phyloP scores from a whole-genome alignment of 176 grass and related monocot genomes.

The Rhynchospora pubera region DNA sequence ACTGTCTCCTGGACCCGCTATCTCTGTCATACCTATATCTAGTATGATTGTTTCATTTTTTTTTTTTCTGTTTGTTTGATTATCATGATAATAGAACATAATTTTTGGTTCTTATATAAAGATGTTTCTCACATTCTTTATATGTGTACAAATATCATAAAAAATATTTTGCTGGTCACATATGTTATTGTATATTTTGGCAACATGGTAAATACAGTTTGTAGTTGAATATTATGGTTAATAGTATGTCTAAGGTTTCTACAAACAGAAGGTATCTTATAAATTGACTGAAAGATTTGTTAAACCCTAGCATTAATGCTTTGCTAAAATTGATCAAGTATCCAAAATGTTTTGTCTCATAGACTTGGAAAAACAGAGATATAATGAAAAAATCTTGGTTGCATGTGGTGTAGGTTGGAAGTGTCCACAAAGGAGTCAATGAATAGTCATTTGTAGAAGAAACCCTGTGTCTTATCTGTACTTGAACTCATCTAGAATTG shows the following conservation, averaged over 20 bases:
- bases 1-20: neutral
- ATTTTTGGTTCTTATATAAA: too few relatives aligned
- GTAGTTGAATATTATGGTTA: neutral
- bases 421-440: neutral
- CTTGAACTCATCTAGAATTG: too few relatives aligned
- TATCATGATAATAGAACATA: neutral
- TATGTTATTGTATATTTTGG: neutral
- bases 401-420: neutral
- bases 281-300: neutral
- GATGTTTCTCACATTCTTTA: neutral
- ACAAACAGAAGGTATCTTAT: neutral
- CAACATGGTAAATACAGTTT: neutral
- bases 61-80: neutral
- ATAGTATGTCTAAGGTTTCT: neutral
- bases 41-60: neutral
- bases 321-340: neutral
- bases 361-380: neutral
- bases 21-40: conserved; percentile 19
- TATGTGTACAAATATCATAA: too few relatives aligned
- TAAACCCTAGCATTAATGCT: too few relatives aligned
- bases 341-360: neutral
- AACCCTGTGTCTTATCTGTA: neutral
- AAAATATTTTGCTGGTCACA: neutral
- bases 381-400: neutral
- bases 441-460: neutral